Percentiles rank a stretch among this genome's conserved stretches.
phyloP scores from a whole-genome alignment of 2,329 filamentous ascomycete species.

The Sclerotiophoma versabilis region DNA sequence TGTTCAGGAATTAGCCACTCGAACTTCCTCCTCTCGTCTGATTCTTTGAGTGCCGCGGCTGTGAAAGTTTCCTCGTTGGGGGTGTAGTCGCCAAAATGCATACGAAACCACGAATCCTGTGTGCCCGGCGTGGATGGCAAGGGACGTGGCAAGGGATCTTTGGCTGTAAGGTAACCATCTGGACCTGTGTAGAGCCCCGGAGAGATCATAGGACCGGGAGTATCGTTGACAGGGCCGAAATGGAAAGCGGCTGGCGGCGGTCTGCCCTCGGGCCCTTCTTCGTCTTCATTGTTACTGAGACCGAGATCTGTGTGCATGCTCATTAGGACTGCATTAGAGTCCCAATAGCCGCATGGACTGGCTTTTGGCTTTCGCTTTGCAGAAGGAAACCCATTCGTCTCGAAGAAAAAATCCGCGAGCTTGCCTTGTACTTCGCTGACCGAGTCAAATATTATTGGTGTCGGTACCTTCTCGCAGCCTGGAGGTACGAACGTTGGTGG shows the following conservation, averaged over 20 bases:
- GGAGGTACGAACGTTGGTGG: conserved; percentile 39
- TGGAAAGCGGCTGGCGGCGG: conserved; percentile 4
- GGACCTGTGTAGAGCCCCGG: conserved; percentile 8
- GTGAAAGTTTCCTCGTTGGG: conserved; percentile 16
- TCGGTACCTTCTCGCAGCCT: conserved; percentile 34
- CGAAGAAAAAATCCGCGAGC: conserved; percentile 46
- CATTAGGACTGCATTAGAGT: conserved; percentile 48
- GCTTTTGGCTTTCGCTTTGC: conserved; percentile 17
- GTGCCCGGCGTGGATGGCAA: background rate
- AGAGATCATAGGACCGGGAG: background rate
- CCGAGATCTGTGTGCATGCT: conserved; percentile 29
- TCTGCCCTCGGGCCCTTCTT: conserved; percentile 35
- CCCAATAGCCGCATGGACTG: conserved; percentile 38
- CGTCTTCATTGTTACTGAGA: conserved; percentile 16
- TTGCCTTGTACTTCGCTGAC: conserved; percentile 37
- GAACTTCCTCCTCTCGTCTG: conserved; percentile 42
- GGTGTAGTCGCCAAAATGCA: conserved; percentile 8
- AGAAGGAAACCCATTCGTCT: conserved; percentile 21
- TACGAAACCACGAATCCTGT: conserved; percentile 25
- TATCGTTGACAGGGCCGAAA: conserved; percentile 9
- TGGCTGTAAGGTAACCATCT: conserved; percentile 20
- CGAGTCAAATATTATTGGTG: conserved; percentile 34
- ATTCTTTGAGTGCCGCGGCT: conserved; percentile 18
- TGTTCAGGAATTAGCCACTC: conserved; percentile 55
- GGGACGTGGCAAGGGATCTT: background rate